Evolutionary conservation across 2,329 filamentous ascomycete species (phyloP).

Genomic region (Pseudopyrenochaeta lycopersici): DNA sequence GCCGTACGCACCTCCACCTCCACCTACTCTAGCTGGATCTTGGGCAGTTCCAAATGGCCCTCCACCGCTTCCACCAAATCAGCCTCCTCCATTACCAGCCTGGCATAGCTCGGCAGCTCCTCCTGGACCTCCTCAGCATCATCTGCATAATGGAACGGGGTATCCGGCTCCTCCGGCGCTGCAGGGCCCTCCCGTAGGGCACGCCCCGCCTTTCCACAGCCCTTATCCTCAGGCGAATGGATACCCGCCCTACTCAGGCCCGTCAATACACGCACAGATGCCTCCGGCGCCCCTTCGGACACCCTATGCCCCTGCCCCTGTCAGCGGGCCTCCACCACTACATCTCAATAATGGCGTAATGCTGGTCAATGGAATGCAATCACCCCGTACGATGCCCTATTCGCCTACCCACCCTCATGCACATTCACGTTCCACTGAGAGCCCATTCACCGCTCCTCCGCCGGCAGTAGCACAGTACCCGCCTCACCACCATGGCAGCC

Average conservation of each 20-base stretch:
- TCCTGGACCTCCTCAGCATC: constrained; percentile 33
- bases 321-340: constrained; percentile 39
- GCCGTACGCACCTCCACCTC: constrained; percentile 27
- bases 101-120: constrained; percentile 42
- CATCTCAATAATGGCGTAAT: constrained; percentile 44
- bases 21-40: constrained; percentile 22
- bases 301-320: constrained; percentile 39
- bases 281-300: constrained; percentile 36
- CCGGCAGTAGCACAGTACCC: constrained; percentile 34
- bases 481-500: constrained; percentile 42
- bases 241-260: constrained; percentile 43
- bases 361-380: constrained; percentile 50
- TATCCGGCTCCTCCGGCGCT: constrained; percentile 32
- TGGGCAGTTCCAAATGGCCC: constrained; percentile 33
- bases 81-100: constrained; percentile 40
- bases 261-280: constrained; percentile 39
- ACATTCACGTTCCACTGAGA: constrained; percentile 47
- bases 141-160: constrained; percentile 43
- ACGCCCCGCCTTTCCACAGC: constrained; percentile 43
- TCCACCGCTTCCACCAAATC: constrained; percentile 24
- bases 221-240: constrained; percentile 46
- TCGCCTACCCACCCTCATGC: constrained; percentile 48
- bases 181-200: constrained; percentile 32
- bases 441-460: constrained; percentile 44
- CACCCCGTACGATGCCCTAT: constrained; percentile 46